These are phyloP conservation scores for Starmerella etchellsii DNA, from an alignment of 805 yeast species.

Conservation along the genomic window DNA sequence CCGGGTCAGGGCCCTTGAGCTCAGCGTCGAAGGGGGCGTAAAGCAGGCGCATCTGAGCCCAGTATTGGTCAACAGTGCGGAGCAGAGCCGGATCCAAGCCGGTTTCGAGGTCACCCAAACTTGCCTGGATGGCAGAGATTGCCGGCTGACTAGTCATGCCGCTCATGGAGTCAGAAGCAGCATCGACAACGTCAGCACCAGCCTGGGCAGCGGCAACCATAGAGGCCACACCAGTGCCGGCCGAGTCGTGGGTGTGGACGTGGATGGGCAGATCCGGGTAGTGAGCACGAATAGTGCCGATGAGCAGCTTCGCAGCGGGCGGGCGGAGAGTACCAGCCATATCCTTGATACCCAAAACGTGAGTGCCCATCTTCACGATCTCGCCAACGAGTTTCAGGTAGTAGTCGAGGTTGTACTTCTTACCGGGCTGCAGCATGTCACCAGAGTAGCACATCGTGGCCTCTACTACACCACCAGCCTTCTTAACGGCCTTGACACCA, in stretches of 20 bases:
- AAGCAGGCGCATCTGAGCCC: conserved; percentile 97
- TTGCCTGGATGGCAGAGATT: conserved; percentile 80
- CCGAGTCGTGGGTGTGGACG: conserved; percentile 98
- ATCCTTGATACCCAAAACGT: conserved; percentile 92
- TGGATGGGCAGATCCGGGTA: conserved; percentile 94
- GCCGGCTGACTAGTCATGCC: conserved; percentile 99
- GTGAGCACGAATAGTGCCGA: conserved; percentile 67
- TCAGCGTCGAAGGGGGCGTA: conserved; percentile 98
- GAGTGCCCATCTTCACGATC: conserved; percentile 89
- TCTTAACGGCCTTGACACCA: conserved; percentile 94
- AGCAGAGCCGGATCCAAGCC: conserved; percentile 55
- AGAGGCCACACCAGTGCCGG: conserved; percentile 97
- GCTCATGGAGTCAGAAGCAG: conserved; percentile 93
- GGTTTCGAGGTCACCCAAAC: conserved; percentile 69
- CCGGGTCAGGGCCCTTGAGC: conserved; percentile 98
- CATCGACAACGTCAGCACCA: conserved; percentile 98
- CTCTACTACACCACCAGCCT: conserved; percentile 98
- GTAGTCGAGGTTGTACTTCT: conserved; percentile 89
- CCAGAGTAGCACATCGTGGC: conserved; percentile 98
- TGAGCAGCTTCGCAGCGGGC: conserved; percentile 70
- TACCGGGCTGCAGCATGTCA: conserved; percentile 91
- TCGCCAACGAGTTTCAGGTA: conserved; percentile 69
- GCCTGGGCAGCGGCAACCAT: conserved; percentile 90
- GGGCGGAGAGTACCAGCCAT: conserved; percentile 99
- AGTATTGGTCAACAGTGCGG: conserved; percentile 80